Base-by-base conservation (phyloP, 768 basidiomycete genomes). In the Suillus spraguei region DNA sequence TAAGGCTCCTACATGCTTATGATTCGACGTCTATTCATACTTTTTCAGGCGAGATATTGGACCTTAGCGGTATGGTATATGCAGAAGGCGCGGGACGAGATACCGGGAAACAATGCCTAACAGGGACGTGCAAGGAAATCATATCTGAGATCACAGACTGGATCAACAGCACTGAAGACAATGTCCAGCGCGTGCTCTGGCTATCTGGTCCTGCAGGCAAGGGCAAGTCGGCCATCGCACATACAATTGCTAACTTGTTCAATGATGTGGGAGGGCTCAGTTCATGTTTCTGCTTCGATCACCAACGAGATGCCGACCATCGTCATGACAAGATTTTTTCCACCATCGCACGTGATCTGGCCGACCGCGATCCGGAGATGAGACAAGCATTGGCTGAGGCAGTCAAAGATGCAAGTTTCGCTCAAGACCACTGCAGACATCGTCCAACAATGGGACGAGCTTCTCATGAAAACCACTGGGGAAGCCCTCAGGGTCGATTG, bases 241-340 rank as follows among this genome's bases (percentile, higher is more conserved):
- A 33, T 66, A 64, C 36, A 65, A 68, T 62, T 71, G 68, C 63
- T n/a, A n/a, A n/a, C n/a, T n/a, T n/a, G n/a, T n/a, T n/a, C n/a
- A n/a, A 69, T 66, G 46, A 49, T 36, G 28, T 20, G 13, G 60
- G 44, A n/a, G 41, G 42, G 22, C 44, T 60, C 6, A 32, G 60
- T 11, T 44, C 60, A 28, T 60, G 60, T 49, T 60, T 36, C 11
- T 60, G 60, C 16, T 60, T 60, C 17, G 28, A 32, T 3, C 60
- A 17, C 22, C 50, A 70, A 35, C 42, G 54, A 33, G 36, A 49
- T 10, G 61, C 54, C 28, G 64, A 62, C 3, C 56, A 60, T 1
- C 53, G 60, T 38, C 33, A 49, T 68, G 11, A 61, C 22, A 50
- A 47, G n/a, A 50, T 69, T 9, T 67, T 70, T 53, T 58, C 50